Conservation (phyloP, 305 asterid species). For the Fraxinus xanthoxyloides region DNA sequence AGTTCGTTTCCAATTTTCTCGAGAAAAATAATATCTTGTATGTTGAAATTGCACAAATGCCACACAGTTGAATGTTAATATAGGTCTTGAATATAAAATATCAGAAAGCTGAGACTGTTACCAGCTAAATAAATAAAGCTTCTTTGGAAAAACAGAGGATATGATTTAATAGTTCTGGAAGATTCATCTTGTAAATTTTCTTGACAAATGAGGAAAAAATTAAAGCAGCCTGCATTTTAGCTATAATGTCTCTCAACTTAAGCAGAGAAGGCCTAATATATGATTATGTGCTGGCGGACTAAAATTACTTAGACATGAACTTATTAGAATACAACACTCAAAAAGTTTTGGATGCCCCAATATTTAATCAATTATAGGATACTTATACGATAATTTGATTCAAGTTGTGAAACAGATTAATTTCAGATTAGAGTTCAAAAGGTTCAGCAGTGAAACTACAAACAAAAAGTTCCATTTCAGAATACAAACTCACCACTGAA, state of each 20-base stretch:
- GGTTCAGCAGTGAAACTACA: background rate
- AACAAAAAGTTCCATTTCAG: background rate
- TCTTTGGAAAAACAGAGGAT: background rate
- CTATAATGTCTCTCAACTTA: background rate
- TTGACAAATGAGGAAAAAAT: background rate
- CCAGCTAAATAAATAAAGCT: background rate
- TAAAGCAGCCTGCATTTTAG: background rate
- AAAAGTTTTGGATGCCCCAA: background rate
- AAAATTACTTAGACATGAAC: background rate
- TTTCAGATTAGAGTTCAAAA: background rate
- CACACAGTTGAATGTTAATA: background rate
- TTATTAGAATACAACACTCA: background rate
- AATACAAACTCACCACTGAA: constrained; percentile 32
- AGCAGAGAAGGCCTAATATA: background rate
- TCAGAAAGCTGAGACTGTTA: background rate
- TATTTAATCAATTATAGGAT: background rate
- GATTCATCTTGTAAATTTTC: background rate
- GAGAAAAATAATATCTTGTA: background rate
- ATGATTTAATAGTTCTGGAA: background rate
- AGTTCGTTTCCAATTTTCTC: background rate
- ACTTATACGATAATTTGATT: background rate
- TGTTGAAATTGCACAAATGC: background rate
- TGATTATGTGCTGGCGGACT: background rate
- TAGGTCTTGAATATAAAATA: background rate
- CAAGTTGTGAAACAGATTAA: background rate